Base-by-base conservation (phyloP, 1,284 basidiomycete genomes). In the Hemileia vastatrix region DNA sequence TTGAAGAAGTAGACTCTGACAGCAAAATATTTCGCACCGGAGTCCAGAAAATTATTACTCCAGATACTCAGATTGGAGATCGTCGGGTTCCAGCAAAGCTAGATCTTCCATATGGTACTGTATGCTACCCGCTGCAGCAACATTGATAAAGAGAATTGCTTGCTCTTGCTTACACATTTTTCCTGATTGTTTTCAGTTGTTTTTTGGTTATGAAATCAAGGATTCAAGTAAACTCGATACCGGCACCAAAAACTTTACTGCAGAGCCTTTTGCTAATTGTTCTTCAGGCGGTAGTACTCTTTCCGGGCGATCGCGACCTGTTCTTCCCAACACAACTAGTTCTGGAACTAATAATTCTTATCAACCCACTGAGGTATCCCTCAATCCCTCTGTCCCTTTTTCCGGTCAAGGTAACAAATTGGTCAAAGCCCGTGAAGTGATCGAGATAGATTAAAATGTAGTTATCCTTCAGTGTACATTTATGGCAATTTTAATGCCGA, bases 1-100 rank as follows among this genome's bases (percentile, higher is more conserved):
- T 84, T 9, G 88, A 94, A 71, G 82, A 84, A 56, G 84, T 90
- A 9, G 79, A 86, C n/a, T 81, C 84, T 65, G 83, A 81, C 11
- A 92, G 88, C 78, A 92, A 87, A 78, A 94, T 95, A 66, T 84
- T 85, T 66, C 82, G 89, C 45, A 90, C 90, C 54, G 87, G 93
- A 70, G 84, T 89, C 75, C 86, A 86, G 19, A 84, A 83, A 32
- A 84, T 97, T 52, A 83, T 97, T 55, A 91, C 91, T 0, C 90
- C 87, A 62, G 86, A 86, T 59, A 85, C 84, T 23, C 77, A 73
- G 85, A 90, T 70, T 32, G 80, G 82, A 5, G 86, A 87, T 43
- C 81, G 80, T 57, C 86, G 87, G 75, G 90, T 89, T 4, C 93
- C 95, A 1, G 91, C 90, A 0, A 86, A 90, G 0, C 81, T 99